phyloP scores from a whole-genome alignment of 106 monocot species.

The Acorus gramineus region DNA sequence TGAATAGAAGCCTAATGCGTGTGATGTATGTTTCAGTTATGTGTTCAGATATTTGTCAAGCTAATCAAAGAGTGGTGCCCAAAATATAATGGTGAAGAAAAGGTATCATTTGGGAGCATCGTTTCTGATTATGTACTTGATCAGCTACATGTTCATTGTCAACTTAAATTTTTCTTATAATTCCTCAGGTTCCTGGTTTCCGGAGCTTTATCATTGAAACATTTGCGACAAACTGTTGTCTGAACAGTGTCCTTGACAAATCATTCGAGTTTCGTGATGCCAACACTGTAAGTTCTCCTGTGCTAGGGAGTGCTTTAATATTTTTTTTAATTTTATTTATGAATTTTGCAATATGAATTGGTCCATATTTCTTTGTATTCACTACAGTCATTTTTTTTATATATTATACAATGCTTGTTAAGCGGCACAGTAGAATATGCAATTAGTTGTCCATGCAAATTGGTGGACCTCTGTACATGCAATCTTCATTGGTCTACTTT shows the following conservation, averaged over 20 bases:
- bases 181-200: slow-evolving; percentile 75
- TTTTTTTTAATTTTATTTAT: too few species aligned
- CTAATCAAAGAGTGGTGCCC: slow-evolving; percentile 86
- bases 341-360: too few species aligned
- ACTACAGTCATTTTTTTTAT: too few species aligned
- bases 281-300: slow-evolving; percentile 49
- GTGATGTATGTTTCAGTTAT: slow-evolving; percentile 37
- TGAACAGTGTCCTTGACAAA: slow-evolving; percentile 80
- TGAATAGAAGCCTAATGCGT: neutral
- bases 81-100: slow-evolving; percentile 54
- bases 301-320: too few species aligned
- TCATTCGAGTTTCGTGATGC: slow-evolving; percentile 91
- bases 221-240: slow-evolving; percentile 73
- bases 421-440: too few species aligned
- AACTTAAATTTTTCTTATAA: neutral
- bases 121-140: neutral
- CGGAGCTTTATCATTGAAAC: slow-evolving; percentile 69
- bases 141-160: neutral
- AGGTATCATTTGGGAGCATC: slow-evolving; percentile 30
- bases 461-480: too few species aligned
- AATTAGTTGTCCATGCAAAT: too few species aligned
- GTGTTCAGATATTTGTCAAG: slow-evolving; percentile 74
- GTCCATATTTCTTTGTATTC: too few species aligned
- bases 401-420: too few species aligned
- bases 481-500: too few species aligned